A percentile compares a stretch with the other conserved stretches of the same genome.
Evolutionary conservation across 176 grass and related monocot species (phyloP).

Genomic region (Musa itinerans): DNA sequence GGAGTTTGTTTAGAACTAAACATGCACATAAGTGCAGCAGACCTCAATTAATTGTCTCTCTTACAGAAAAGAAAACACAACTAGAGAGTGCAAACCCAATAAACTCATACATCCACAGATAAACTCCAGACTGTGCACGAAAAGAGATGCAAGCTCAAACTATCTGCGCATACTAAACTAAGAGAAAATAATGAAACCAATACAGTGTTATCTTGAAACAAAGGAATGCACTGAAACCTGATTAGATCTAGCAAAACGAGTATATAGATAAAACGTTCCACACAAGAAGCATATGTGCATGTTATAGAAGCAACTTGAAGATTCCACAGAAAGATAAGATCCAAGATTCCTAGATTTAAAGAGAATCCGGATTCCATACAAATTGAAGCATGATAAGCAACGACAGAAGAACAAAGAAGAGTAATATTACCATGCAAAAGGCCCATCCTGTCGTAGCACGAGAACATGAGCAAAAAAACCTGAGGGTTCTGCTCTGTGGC

Average conservation of each 20-base stretch:
- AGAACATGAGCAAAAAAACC: constrained; percentile 16
- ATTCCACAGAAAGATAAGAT: background rate
- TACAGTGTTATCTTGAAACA: background rate
- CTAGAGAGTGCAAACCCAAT: background rate
- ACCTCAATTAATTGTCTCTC: too few species aligned
- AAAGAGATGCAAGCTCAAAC: background rate
- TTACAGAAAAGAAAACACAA: too few species aligned
- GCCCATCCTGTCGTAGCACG: constrained; percentile 16
- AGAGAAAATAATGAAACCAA: background rate
- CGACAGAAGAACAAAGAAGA: background rate
- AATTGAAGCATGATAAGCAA: background rate
- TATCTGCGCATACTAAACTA: background rate
- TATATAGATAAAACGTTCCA: too few species aligned
- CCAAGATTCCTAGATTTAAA: background rate
- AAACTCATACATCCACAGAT: background rate
- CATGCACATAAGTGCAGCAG: too few species aligned
- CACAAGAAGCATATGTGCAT: background rate
- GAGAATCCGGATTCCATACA: background rate
- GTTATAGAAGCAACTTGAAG: too few species aligned
- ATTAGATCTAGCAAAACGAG: background rate
- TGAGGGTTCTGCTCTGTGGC: constrained; percentile 5
- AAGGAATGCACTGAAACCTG: background rate
- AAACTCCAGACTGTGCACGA: background rate
- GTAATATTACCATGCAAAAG: constrained; percentile 13
- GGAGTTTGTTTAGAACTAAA: too few species aligned